These are phyloP conservation scores for Backusella westeae DNA, from an alignment of 192 early-diverging fungal genomes.

Conservation along the genomic window DNA sequence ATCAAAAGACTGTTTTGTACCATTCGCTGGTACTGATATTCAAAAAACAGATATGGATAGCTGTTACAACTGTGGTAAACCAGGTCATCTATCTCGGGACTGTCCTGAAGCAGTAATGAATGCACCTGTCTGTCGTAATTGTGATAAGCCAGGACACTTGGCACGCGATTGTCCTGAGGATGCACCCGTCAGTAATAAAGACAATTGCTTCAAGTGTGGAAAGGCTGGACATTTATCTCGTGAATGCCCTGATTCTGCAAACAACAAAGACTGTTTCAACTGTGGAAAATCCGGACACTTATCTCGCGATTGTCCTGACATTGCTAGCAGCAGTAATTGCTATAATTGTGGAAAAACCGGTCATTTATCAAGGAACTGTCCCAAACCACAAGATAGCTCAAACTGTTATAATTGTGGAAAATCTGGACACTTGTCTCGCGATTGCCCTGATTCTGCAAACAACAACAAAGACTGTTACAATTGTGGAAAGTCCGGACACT, in stretches of 20 bases:
- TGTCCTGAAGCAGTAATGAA: constrained; percentile 16
- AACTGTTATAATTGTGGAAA: constrained; percentile 49
- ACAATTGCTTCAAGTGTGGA: constrained; percentile 48
- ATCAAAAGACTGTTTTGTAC: not conserved
- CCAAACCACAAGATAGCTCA: constrained; percentile 28
- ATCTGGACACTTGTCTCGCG: constrained; percentile 51
- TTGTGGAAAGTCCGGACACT: constrained; percentile 27
- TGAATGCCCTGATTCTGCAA: constrained; percentile 43
- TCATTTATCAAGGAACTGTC: constrained; percentile 30
- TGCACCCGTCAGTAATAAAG: constrained; percentile 25
- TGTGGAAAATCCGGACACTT: constrained; percentile 44
- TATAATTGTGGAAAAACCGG: constrained; percentile 48
- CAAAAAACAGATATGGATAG: constrained; percentile 35
- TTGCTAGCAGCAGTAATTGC: constrained; percentile 29
- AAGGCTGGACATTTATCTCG: constrained; percentile 35
- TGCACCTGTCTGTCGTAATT: constrained; percentile 44
- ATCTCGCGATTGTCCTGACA: constrained; percentile 33
- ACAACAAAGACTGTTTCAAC: constrained; percentile 42
- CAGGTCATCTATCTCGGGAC: constrained; percentile 32
- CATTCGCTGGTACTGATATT: constrained; percentile 19
- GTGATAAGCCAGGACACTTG: constrained; percentile 49
- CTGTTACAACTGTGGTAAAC: constrained; percentile 31
- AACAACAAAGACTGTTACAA: constrained; percentile 30
- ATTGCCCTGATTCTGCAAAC: constrained; percentile 37
- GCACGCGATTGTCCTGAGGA: constrained; percentile 36